These are phyloP conservation scores for Otatea glauca DNA, from an alignment of 176 grass and related monocot species.

Conservation along the genomic window DNA sequence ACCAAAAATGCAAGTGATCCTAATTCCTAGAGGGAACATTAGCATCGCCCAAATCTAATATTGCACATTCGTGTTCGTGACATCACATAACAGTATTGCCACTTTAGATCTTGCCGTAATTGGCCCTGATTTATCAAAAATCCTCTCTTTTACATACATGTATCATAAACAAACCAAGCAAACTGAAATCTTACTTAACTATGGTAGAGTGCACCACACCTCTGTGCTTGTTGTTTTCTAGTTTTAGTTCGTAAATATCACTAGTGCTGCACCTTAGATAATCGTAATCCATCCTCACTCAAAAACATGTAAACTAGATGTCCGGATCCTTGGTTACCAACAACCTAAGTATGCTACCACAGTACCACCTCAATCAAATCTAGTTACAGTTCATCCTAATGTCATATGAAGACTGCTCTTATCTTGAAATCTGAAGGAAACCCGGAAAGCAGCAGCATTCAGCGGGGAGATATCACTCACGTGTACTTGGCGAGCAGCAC, in stretches of 20 bases:
- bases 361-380: neutral
- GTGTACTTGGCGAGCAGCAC: conserved; percentile 88
- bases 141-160: neutral
- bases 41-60: neutral
- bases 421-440: conserved; percentile 8
- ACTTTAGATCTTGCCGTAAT: neutral
- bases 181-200: neutral
- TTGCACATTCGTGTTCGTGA: neutral
- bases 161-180: neutral
- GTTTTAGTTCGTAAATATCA: neutral
- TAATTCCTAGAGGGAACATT: neutral
- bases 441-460: neutral
- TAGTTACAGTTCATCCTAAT: neutral
- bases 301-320: neutral
- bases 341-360: neutral
- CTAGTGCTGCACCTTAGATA: neutral
- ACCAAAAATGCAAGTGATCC: conserved; percentile 17
- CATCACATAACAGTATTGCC: neutral
- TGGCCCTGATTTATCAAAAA: neutral
- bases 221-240: neutral
- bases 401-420: neutral
- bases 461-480: conserved; percentile 42
- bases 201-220: neutral
- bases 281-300: neutral
- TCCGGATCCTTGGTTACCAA: neutral